These are phyloP conservation scores for Lipomyces spencermartinsiae DNA, from an alignment of 805 yeast genomes.

Conservation along the genomic window DNA sequence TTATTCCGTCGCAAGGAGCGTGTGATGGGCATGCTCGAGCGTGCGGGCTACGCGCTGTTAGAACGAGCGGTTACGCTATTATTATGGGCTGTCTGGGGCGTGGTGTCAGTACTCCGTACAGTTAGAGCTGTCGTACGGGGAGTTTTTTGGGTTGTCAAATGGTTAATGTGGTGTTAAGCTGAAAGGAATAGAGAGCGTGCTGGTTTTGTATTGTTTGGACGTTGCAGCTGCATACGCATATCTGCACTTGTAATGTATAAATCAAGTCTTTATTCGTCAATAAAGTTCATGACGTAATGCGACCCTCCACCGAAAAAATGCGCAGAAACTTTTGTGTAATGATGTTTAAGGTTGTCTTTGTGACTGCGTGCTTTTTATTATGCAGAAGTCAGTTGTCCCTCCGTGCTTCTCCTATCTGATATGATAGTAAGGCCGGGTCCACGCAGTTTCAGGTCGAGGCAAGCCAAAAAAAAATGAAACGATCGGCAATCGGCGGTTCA, in stretches of 20 bases:
- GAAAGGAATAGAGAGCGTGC: not conserved
- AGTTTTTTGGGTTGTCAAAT: conserved; percentile 11
- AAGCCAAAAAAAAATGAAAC: no score
- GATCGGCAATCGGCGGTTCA: no score
- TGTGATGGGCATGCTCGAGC: conserved; percentile 15
- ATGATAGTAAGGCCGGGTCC: no score
- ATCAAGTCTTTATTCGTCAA: not conserved
- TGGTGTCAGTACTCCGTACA: conserved; percentile 25
- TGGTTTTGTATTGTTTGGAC: conserved; percentile 1
- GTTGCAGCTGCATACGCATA: not conserved
- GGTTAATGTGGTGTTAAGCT: conserved; percentile 23
- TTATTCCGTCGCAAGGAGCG: conserved; percentile 19
- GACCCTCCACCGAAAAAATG: not conserved
- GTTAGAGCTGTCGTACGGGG: conserved; percentile 15
- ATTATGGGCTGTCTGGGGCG: conserved; percentile 37
- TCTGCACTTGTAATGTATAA: not conserved
- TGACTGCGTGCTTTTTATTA: not conserved
- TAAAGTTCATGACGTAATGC: not conserved
- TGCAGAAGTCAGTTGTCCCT: no score
- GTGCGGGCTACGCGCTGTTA: conserved; percentile 28
- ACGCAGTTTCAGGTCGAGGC: no score
- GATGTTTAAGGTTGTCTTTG: not conserved
- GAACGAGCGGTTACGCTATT: conserved; percentile 23
- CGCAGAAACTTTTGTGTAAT: no score
- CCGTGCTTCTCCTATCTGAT: no score